These are phyloP conservation scores for Sclerotiophoma versabilis DNA, from an alignment of 2,329 filamentous ascomycete genomes.

Conservation along the genomic window DNA sequence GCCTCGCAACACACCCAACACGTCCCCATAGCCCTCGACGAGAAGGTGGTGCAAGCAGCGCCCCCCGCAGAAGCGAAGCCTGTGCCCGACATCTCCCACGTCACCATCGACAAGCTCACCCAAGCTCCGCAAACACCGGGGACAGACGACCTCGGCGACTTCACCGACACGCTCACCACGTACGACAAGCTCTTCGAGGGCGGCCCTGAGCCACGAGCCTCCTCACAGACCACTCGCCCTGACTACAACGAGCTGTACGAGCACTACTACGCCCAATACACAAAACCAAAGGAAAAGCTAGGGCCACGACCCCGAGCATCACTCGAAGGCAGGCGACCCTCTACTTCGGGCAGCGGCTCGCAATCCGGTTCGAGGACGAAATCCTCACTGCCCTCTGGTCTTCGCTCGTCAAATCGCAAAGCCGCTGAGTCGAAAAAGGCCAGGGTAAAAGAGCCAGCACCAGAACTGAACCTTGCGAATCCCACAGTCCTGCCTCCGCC, in stretches of 20 bases:
- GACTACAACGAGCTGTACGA: conserved; percentile 52
- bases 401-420: conserved; percentile 62
- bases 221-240: conserved; percentile 51
- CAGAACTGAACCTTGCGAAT: conserved; percentile 33
- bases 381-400: conserved; percentile 79
- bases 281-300: conserved; percentile 85
- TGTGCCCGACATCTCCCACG: conserved; percentile 29
- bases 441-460: conserved; percentile 40
- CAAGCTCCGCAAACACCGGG: conserved; percentile 31
- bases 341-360: conserved; percentile 61
- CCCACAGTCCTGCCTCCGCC: conserved; percentile 44
- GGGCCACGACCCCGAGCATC: conserved; percentile 87
- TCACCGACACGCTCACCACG: conserved; percentile 38
- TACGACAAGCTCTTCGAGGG: conserved; percentile 46
- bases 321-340: conserved; percentile 67
- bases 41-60: conserved; percentile 21
- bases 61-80: conserved; percentile 17
- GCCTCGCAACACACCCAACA: conserved; percentile 25
- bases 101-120: conserved; percentile 30
- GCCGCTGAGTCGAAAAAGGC: conserved; percentile 41
- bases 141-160: conserved; percentile 28
- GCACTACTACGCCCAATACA: conserved; percentile 60
- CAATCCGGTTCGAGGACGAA: conserved; percentile 68
- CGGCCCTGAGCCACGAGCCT: conserved; percentile 54
- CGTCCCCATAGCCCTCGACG: conserved; percentile 18